A percentile compares a stretch with the other conserved stretches of the same genome.
Conservation (phyloP, 345 rosid species). For the Heritiera fomes region DNA sequence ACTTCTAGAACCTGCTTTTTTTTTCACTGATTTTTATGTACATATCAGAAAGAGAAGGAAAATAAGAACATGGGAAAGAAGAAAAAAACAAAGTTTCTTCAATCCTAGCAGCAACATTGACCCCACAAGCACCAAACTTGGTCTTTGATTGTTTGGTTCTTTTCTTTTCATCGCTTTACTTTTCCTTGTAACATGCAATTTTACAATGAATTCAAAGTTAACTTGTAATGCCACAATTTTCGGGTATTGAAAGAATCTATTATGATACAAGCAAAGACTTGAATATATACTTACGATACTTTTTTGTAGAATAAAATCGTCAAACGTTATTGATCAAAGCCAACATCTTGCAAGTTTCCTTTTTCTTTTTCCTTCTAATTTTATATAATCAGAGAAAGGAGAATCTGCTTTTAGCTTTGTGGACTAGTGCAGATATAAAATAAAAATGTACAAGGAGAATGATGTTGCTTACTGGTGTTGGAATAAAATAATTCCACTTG, state of each 20-base stretch:
- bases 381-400: not conserved
- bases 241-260: not conserved
- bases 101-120: constrained; percentile 1
- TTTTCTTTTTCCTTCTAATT: not conserved
- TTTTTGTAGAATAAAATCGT: not conserved
- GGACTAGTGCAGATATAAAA: not conserved
- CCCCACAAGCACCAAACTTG: constrained; percentile 15
- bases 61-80: not conserved
- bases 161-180: not conserved
- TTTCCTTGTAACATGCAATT: not conserved
- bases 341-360: not conserved
- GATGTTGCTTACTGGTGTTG: not conserved
- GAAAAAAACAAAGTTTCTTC: not conserved
- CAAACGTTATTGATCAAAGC: too few species aligned
- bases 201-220: not conserved
- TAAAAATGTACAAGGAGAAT: not conserved
- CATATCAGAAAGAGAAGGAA: constrained; percentile 34
- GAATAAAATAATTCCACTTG: constrained; percentile 11
- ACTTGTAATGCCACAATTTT: not conserved
- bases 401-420: not conserved
- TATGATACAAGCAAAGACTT: not conserved
- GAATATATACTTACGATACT: not conserved
- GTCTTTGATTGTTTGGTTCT: not conserved
- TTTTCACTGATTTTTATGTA: constrained; percentile 23
- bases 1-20: constrained; percentile 38